Percentiles rank a stretch among this genome's conserved stretches.
phyloP scores from a whole-genome alignment of 2,329 filamentous ascomycete species.

The Penicillium sp. region DNA sequence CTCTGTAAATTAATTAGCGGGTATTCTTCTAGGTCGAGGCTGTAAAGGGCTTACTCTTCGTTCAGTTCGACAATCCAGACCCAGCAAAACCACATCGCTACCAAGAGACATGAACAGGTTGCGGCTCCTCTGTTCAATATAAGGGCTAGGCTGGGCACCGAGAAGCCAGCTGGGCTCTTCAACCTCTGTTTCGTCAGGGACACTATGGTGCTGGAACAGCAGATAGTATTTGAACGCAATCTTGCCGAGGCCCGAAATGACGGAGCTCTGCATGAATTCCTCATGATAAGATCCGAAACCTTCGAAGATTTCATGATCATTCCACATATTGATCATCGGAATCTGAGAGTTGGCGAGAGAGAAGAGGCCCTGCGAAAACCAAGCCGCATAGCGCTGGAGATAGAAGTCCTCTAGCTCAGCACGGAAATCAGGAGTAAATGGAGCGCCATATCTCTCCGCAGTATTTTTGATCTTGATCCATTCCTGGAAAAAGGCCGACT shows the following conservation, averaged over 20 bases:
- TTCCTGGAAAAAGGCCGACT: slow-evolving; percentile 76
- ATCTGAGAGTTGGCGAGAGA: slow-evolving; percentile 92
- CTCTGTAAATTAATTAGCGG: slow-evolving; percentile 48
- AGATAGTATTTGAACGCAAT: slow-evolving; percentile 99
- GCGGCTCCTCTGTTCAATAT: slow-evolving; percentile 83
- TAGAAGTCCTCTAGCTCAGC: slow-evolving; percentile 88
- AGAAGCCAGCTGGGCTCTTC: slow-evolving; percentile 92
- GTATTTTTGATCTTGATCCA: slow-evolving; percentile 85
- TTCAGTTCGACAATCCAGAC: slow-evolving; percentile 89
- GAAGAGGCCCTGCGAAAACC: slow-evolving; percentile 96
- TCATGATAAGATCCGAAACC: slow-evolving; percentile 93
- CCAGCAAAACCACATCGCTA: slow-evolving; percentile 77
- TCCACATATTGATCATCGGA: slow-evolving; percentile 97
- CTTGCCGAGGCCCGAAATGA: slow-evolving; percentile 86
- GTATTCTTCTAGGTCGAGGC: neutral
- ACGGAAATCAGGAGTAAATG: slow-evolving; percentile 81
- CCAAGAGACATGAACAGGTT: slow-evolving; percentile 87
- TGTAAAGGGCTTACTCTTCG: slow-evolving; percentile 61
- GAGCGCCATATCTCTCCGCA: slow-evolving; percentile 74
- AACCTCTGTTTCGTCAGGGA: slow-evolving; percentile 76
- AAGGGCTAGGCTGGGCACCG: slow-evolving; percentile 79
- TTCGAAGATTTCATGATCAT: slow-evolving; percentile 91
- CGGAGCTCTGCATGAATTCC: slow-evolving; percentile 85
- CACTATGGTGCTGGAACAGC: slow-evolving; percentile 95
- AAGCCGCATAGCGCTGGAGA: slow-evolving; percentile 83